A percentile compares a stretch with the other conserved stretches of the same genome.
Conservation (phyloP, 805 yeast genomes). For the Yarrowia osloensis region DNA sequence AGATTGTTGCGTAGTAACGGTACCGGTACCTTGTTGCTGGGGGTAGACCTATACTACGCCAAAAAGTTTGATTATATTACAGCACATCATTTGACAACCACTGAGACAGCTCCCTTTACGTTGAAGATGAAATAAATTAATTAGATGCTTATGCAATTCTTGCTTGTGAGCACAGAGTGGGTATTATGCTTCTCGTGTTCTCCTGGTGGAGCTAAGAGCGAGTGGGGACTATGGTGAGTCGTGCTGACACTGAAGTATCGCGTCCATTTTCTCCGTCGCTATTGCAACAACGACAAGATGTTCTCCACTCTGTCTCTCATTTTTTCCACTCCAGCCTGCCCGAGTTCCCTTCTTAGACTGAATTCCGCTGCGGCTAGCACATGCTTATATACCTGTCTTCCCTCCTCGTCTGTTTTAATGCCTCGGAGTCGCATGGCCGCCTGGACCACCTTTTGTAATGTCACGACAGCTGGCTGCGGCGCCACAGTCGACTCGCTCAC, state of each 20-base stretch:
- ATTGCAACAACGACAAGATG: conserved; percentile 8
- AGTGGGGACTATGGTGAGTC: no score
- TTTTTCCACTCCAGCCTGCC: background rate
- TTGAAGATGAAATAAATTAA: background rate
- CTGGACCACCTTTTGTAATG: conserved; percentile 4
- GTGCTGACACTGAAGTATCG: no score
- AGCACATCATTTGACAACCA: no score
- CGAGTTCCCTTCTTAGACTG: conserved; percentile 6
- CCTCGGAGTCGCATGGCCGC: conserved; percentile 24
- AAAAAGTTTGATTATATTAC: no score
- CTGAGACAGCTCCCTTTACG: no score
- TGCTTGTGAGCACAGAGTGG: background rate
- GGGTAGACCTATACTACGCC: no score
- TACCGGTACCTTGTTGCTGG: no score
- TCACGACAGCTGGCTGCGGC: conserved; percentile 2
- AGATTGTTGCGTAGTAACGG: no score
- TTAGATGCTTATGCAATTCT: background rate
- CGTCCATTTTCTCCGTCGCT: no score
- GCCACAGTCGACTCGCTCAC: background rate
- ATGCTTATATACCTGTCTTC: conserved; percentile 4
- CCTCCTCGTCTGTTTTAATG: background rate
- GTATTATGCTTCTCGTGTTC: no score
- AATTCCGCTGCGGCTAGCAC: conserved; percentile 19
- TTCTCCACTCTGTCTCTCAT: conserved; percentile 24
- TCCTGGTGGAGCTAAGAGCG: background rate